A percentile compares a stretch with the other conserved stretches of the same genome.
phyloP scores from a whole-genome alignment of 345 rosid species.

The Streptanthus diversifolius region DNA sequence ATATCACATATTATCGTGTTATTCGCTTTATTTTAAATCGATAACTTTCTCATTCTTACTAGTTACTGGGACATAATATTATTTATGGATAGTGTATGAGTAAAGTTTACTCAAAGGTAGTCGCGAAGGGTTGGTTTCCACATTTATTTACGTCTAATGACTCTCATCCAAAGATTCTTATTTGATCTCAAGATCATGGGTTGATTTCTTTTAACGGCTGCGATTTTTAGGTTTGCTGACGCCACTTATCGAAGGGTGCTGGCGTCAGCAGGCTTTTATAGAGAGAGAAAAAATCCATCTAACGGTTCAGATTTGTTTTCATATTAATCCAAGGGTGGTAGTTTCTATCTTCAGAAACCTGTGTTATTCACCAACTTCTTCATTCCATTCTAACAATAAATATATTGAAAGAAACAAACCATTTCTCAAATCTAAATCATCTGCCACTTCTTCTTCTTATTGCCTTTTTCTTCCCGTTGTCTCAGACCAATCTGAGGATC shows the following conservation, averaged over 20 bases:
- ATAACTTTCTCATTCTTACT: not conserved
- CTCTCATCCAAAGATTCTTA: not conserved
- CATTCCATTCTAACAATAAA: not conserved
- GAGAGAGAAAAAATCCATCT: not conserved
- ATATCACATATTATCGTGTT: not conserved
- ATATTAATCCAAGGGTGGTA: not conserved
- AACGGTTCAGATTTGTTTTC: slow-evolving; percentile 4
- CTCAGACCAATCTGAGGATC: not conserved
- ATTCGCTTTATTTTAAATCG: not conserved
- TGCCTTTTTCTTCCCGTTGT: not conserved
- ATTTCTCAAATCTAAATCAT: not conserved
- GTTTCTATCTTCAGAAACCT: not conserved
- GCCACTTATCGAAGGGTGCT: not conserved
- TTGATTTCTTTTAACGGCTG: not conserved
- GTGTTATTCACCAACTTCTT: slow-evolving; percentile 6
- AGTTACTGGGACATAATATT: not conserved
- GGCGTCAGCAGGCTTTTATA: not conserved
- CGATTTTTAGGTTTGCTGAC: not conserved
- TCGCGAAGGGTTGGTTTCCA: slow-evolving; percentile 2
- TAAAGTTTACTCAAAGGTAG: slow-evolving; percentile 20
- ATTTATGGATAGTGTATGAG: slow-evolving; percentile 1
- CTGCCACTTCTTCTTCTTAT: not conserved
- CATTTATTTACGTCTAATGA: not conserved
- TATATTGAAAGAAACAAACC: not conserved
- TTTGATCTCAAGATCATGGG: not conserved